These are phyloP conservation scores for Adansonia rubrostipa DNA, from an alignment of 441 rosid species.

Conservation along the genomic window DNA sequence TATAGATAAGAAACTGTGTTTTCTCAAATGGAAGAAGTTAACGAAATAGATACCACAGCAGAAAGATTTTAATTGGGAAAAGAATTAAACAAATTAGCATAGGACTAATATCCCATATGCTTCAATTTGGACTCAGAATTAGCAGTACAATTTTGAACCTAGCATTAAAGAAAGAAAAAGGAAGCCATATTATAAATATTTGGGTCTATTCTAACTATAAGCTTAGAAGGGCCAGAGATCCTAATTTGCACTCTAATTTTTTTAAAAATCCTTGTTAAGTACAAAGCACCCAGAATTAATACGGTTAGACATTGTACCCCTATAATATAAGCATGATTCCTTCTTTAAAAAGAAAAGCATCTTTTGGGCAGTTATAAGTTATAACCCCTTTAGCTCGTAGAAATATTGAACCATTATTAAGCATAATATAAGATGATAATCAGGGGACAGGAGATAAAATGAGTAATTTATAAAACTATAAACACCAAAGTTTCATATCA, in stretches of 20 bases:
- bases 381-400: background rate
- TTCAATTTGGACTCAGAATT: background rate
- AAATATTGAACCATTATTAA: background rate
- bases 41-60: background rate
- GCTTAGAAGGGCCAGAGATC: conserved; percentile 2
- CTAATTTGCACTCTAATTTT: background rate
- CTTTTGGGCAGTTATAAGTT: background rate
- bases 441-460: background rate
- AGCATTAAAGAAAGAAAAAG: too few relatives aligned
- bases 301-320: background rate
- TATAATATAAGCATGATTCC: background rate
- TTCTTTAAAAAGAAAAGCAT: too few relatives aligned
- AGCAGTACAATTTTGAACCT: too few relatives aligned
- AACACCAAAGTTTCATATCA: background rate
- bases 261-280: background rate
- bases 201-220: background rate
- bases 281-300: background rate
- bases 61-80: background rate
- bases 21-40: background rate
- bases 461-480: conserved; percentile 4
- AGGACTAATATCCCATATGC: background rate
- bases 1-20: background rate
- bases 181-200: too few relatives aligned
- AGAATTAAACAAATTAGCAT: background rate
- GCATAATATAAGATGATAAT: background rate